phyloP scores from a whole-genome alignment of 2,329 filamentous ascomycete species.

The Penicillium psychrosexuale region DNA sequence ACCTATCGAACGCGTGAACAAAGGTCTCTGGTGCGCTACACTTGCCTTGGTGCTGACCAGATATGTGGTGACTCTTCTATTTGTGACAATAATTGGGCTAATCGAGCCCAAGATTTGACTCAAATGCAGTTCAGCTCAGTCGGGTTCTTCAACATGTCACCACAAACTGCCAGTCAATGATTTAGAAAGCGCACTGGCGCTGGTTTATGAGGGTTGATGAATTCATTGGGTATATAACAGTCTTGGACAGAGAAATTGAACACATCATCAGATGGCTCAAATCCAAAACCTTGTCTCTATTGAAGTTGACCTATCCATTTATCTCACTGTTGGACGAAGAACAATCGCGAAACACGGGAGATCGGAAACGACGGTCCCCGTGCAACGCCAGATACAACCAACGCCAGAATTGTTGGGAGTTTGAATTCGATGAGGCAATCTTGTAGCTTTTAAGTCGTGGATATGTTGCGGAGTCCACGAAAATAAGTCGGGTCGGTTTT shows the following conservation, averaged over 20 bases:
- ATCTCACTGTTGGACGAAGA: not conserved
- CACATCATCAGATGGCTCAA: not conserved
- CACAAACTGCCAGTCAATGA: not conserved
- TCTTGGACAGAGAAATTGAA: constrained; percentile 9
- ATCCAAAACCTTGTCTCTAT: constrained; percentile 1
- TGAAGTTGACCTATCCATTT: constrained; percentile 2
- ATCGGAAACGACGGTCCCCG: not conserved
- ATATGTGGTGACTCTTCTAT: too few relatives aligned
- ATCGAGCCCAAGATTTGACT: not conserved
- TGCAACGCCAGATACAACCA: not conserved
- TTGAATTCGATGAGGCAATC: not conserved
- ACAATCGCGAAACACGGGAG: not conserved
- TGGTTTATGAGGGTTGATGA: not conserved
- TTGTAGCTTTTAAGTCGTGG: not conserved
- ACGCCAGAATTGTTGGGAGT: too few relatives aligned
- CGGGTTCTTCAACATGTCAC: not conserved
- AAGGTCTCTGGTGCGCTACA: too few relatives aligned
- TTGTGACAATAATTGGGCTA: not conserved
- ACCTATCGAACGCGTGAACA: too few relatives aligned
- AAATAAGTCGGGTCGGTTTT: constrained; percentile 3
- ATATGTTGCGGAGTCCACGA: not conserved
- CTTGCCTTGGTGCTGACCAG: too few relatives aligned
- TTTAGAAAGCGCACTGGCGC: not conserved
- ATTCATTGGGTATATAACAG: constrained; percentile 24
- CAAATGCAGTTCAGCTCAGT: not conserved